These are phyloP conservation scores for Phlegmacium glaucopus DNA, from an alignment of 768 basidiomycete species.

Conservation along the genomic window DNA sequence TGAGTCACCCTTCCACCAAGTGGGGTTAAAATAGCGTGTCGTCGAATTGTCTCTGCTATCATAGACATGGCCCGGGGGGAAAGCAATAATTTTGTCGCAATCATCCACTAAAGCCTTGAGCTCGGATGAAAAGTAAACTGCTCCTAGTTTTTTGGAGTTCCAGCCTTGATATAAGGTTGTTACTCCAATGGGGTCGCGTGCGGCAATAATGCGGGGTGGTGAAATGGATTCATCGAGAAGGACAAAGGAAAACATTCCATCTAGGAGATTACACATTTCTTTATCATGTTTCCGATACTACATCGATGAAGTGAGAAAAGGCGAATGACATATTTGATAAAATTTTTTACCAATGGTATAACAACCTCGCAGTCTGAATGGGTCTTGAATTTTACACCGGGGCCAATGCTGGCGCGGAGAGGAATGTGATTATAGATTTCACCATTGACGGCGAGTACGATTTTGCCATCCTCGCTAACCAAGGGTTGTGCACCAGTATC, in stretches of 20 bases:
- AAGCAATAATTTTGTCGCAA: slow-evolving; percentile 91
- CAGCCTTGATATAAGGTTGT: slow-evolving; percentile 99
- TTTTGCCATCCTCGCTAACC: slow-evolving; percentile 77
- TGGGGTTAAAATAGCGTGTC: slow-evolving; percentile 80
- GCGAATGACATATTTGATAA: slow-evolving; percentile 1
- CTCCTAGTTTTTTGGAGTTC: slow-evolving; percentile 78
- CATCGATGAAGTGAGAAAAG: background rate
- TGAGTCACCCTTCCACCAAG: slow-evolving; percentile 86
- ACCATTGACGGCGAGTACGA: slow-evolving; percentile 91
- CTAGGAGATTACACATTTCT: slow-evolving; percentile 73
- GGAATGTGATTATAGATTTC: slow-evolving; percentile 98
- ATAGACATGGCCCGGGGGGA: slow-evolving; percentile 96
- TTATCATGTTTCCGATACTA: slow-evolving; percentile 86
- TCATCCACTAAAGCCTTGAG: slow-evolving; percentile 89
- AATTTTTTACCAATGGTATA: slow-evolving; percentile 77
- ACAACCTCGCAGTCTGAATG: slow-evolving; percentile 99
- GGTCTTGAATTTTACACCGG: slow-evolving; percentile 83
- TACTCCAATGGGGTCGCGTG: slow-evolving; percentile 95
- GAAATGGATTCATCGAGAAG: slow-evolving; percentile 90
- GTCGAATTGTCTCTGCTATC: slow-evolving; percentile 81
- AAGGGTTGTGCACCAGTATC: slow-evolving; percentile 97
- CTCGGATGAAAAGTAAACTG: slow-evolving; percentile 92
- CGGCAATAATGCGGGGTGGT: slow-evolving; percentile 89
- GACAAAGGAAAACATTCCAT: slow-evolving; percentile 99
- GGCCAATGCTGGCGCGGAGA: slow-evolving; percentile 63